phyloP scores from a whole-genome alignment of 306 rosid genomes.

The Rubus idaeus region DNA sequence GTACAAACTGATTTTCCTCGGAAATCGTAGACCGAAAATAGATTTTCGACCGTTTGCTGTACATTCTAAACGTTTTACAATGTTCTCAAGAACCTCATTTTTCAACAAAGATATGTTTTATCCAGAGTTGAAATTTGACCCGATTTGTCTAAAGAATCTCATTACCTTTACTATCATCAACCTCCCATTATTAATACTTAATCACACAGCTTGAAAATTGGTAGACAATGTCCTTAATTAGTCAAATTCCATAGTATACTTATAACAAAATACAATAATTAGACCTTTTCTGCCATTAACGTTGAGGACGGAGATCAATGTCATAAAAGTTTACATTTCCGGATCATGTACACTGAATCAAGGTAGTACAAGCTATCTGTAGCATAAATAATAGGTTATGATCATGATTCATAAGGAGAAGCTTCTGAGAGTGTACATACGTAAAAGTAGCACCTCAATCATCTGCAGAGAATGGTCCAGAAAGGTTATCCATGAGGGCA shows the following conservation, averaged over 20 bases:
- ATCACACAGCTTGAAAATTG: background rate
- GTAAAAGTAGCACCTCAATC: slow-evolving; percentile 35
- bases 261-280: background rate
- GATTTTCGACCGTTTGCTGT: too few relatives aligned
- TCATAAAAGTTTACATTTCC: slow-evolving; percentile 13
- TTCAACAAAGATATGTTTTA: too few relatives aligned
- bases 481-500: slow-evolving; percentile 61
- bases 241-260: background rate
- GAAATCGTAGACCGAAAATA: too few relatives aligned
- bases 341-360: slow-evolving; percentile 40
- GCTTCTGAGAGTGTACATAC: slow-evolving; percentile 33
- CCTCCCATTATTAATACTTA: too few relatives aligned
- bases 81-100: too few relatives aligned
- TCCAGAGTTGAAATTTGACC: too few relatives aligned
- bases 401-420: background rate
- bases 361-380: slow-evolving; percentile 27
- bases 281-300: slow-evolving; percentile 14
- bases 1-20: too few relatives aligned
- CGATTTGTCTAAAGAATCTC: too few relatives aligned
- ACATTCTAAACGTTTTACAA: too few relatives aligned
- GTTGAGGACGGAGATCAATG: slow-evolving; percentile 34
- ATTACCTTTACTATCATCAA: background rate
- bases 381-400: slow-evolving; percentile 6
- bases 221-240: background rate
- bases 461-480: slow-evolving; percentile 52